A percentile compares a stretch with the other conserved stretches of the same genome.
These are phyloP conservation scores for Paraurostyla sp. DNA, from an alignment of 73 alveolate species.

Conservation along the genomic window DNA sequence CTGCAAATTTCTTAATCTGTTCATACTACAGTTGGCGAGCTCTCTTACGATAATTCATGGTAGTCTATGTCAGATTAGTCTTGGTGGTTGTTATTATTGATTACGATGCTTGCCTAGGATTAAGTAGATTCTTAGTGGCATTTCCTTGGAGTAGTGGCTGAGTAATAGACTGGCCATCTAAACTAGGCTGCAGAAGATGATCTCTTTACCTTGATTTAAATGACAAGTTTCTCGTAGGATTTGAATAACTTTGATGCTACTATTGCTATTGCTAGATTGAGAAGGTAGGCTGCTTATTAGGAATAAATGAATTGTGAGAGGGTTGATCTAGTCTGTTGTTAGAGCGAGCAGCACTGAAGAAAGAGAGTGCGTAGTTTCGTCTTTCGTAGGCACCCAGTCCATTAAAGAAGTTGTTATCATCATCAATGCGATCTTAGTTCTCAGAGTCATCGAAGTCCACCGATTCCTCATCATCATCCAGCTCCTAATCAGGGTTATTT, in stretches of 20 bases:
- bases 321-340: neutral
- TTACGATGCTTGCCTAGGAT: neutral
- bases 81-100: neutral
- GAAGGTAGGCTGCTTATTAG: neutral
- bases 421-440: neutral
- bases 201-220: too few relatives aligned
- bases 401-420: neutral
- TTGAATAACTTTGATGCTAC: too few relatives aligned
- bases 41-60: neutral
- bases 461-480: neutral
- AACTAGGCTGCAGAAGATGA: too few relatives aligned
- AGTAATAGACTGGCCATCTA: too few relatives aligned
- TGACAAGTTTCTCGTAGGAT: too few relatives aligned
- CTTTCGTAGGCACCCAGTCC: neutral
- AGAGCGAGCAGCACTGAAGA: constrained; percentile 10
- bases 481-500: neutral
- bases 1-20: constrained; percentile 45
- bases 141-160: too few relatives aligned
- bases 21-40: constrained; percentile 39
- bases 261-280: too few relatives aligned
- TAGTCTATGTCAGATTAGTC: constrained; percentile 19
- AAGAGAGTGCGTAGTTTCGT: neutral
- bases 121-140: neutral
- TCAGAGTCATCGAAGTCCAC: constrained; percentile 7
- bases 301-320: neutral